Base-by-base conservation (phyloP, 441 rosid genomes). In the Euphorbia corollata region DNA sequence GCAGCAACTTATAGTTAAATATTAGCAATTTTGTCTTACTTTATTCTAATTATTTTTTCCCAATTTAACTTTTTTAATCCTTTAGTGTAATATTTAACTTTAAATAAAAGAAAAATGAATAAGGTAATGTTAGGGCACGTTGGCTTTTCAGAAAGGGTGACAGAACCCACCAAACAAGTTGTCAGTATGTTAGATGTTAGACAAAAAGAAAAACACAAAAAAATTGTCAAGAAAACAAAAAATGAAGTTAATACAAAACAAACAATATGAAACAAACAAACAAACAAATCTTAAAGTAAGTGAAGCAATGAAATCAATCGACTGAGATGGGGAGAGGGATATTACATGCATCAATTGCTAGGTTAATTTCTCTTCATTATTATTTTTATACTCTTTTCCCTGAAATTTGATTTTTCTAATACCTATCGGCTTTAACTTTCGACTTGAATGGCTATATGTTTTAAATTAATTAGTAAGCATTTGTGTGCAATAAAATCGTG, bases 221-320 rank as follows among this genome's bases (percentile, higher is more conserved):
- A 74, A 61, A 27, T 27, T 43, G 55, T 48, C 50, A 73, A 38
- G 73, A 74, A 74, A 78, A 79, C 74, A 81, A 81, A 78, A 67
- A 64, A 78, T 69, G 79, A 72, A 76, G 65, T 59, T 63, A 36
- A 63, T 47, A 63, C 75, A 71, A 65, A 59, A 51, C 69, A 65
- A 59, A 64, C 68, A 27, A 27, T 27, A 4, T 27, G 30, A 64
- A 67, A 58, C 78, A 72, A 75, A 72, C 65, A 68, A 68, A 76
- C 63, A 61, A 72, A 68, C 63, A 77, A 74, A 61, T 59, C 41
- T 38, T 38, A 27, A 27, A 27, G 32, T 27, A 27, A 27, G 32
- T 13, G 16, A 47, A 47, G 15, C 51, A 47, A 47, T 27, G 18
- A 2, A 12, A 47, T 47, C 4, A 13, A 11, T 27, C n/a, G 36